Evolutionary conservation across 371 early-diverging fungal genomes (phyloP).

Genomic region (Zychaea mexicana): DNA sequence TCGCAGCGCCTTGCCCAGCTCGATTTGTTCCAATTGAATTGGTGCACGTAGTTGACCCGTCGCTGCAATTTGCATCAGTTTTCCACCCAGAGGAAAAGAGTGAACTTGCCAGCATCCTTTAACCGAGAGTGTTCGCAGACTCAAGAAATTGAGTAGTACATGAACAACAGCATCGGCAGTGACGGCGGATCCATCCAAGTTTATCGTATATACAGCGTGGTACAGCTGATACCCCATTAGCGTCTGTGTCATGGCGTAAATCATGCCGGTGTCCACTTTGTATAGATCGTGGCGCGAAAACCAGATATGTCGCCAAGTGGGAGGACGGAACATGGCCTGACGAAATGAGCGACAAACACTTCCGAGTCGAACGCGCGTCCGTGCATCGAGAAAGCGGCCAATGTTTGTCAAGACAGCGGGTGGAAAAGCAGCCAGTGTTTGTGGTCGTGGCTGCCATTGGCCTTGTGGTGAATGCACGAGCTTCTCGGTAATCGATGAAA

Average conservation of each 20-base stretch:
- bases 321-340: slow-evolving; percentile 16
- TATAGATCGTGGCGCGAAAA: slow-evolving; percentile 12
- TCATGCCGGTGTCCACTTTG: slow-evolving; percentile 14
- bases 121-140: slow-evolving; percentile 13
- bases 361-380: slow-evolving; percentile 22
- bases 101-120: slow-evolving; percentile 18
- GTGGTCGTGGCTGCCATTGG: slow-evolving; percentile 18
- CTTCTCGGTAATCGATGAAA: slow-evolving; percentile 25
- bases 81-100: slow-evolving; percentile 20
- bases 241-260: slow-evolving; percentile 12
- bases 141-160: slow-evolving; percentile 9
- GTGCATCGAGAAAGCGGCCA: slow-evolving; percentile 19
- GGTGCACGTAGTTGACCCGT: not conserved
- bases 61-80: slow-evolving; percentile 9
- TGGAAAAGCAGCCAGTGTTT: slow-evolving; percentile 2
- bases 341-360: slow-evolving; percentile 9
- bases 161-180: slow-evolving; percentile 14
- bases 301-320: slow-evolving; percentile 21
- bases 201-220: slow-evolving; percentile 9
- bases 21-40: slow-evolving; percentile 14
- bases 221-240: slow-evolving; percentile 10
- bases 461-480: slow-evolving; percentile 9
- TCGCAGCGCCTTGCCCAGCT: slow-evolving; percentile 21
- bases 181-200: slow-evolving; percentile 12
- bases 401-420: slow-evolving; percentile 4